A percentile compares a stretch with the other conserved stretches of the same genome.
These are phyloP conservation scores for Cladosporium sp. DNA, from an alignment of 2,329 filamentous ascomycete species.

Conservation along the genomic window DNA sequence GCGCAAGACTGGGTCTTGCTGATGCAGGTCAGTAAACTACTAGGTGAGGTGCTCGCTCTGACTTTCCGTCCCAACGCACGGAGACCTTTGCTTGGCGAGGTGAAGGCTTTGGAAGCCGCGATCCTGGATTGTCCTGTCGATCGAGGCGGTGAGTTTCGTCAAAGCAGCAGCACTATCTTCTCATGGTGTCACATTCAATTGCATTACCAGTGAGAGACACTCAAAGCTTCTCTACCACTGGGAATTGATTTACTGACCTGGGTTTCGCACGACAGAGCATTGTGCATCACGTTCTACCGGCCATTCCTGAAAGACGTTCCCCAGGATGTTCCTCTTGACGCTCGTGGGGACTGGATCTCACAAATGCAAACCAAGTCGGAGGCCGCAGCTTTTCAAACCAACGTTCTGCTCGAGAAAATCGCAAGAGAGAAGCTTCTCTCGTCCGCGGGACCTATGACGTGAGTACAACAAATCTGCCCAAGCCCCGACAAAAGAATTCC, in stretches of 20 bases:
- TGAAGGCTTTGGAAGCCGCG: background rate
- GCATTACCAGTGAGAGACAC: background rate
- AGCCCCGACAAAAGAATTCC: background rate
- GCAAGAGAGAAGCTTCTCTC: constrained; percentile 9
- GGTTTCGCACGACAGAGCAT: background rate
- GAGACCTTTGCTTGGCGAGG: background rate
- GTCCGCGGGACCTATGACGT: background rate
- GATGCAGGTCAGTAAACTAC: constrained; percentile 11
- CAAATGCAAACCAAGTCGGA: constrained; percentile 10
- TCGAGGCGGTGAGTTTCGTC: background rate
- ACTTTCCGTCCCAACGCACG: constrained; percentile 10
- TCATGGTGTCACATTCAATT: constrained; percentile 1
- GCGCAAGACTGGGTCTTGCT: constrained; percentile 14
- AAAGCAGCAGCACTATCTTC: background rate
- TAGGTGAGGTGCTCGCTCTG: constrained; percentile 10
- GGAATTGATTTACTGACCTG: too few species aligned
- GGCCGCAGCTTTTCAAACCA: constrained; percentile 12
- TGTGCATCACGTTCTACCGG: constrained; percentile 6
- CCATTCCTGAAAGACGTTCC: background rate
- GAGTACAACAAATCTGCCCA: background rate
- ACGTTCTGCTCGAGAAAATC: constrained; percentile 9
- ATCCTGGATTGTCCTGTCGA: constrained; percentile 3
- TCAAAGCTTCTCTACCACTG: background rate
- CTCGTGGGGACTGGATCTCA: background rate
- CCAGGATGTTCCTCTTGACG: background rate